A percentile compares a stretch with the other conserved stretches of the same genome.
Conservation (phyloP, 2,329 filamentous ascomycete species). For the Ophiostoma sp. region DNA sequence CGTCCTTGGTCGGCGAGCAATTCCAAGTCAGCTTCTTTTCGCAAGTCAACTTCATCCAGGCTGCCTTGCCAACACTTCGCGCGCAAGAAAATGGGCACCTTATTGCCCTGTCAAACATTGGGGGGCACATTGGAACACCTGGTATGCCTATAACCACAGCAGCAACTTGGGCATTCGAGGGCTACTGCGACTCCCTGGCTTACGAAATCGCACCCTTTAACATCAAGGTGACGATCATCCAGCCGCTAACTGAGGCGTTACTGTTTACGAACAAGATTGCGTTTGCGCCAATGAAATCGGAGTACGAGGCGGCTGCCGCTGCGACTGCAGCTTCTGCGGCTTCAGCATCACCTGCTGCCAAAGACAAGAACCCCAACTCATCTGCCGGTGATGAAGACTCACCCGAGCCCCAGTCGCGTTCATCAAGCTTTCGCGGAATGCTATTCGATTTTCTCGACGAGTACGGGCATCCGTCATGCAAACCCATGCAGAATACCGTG, state of each 20-base stretch:
- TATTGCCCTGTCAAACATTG: slow-evolving; percentile 82
- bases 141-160: slow-evolving; percentile 88
- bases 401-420: slow-evolving; percentile 33
- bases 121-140: slow-evolving; percentile 87
- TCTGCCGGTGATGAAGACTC: background rate
- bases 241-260: slow-evolving; percentile 89
- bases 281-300: slow-evolving; percentile 69
- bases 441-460: slow-evolving; percentile 72
- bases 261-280: slow-evolving; percentile 82
- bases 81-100: slow-evolving; percentile 81
- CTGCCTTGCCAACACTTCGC: slow-evolving; percentile 73
- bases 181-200: slow-evolving; percentile 89
- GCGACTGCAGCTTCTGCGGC: slow-evolving; percentile 62
- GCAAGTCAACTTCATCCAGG: slow-evolving; percentile 92
- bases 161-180: slow-evolving; percentile 90
- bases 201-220: slow-evolving; percentile 98
- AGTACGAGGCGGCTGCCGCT: slow-evolving; percentile 48
- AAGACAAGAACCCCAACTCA: background rate
- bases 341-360: background rate
- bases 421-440: slow-evolving; percentile 78
- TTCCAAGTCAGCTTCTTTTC: slow-evolving; percentile 95
- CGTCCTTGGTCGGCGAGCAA: slow-evolving; percentile 69
- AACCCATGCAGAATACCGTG: slow-evolving; percentile 33
- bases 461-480: slow-evolving; percentile 59
- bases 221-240: slow-evolving; percentile 90